These are phyloP conservation scores for Alternaria burnsii DNA, from an alignment of 2,329 filamentous ascomycete species.

Conservation along the genomic window DNA sequence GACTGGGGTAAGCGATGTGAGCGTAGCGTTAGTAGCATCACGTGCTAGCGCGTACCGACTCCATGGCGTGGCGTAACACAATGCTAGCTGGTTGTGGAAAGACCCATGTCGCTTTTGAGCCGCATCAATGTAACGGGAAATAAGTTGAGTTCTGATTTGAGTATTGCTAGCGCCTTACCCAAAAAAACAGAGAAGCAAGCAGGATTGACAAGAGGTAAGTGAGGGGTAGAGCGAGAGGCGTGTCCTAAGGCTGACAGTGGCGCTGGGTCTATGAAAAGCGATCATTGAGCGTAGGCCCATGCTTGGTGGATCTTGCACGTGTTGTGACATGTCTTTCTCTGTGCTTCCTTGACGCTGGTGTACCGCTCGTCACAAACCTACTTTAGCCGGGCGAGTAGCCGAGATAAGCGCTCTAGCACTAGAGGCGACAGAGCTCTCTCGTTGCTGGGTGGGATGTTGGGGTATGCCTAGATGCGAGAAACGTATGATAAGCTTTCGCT, in stretches of 20 bases:
- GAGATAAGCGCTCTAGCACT: not conserved
- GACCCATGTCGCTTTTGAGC: conserved; percentile 3
- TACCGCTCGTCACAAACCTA: not conserved
- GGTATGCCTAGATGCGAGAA: not conserved
- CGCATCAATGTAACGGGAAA: not conserved
- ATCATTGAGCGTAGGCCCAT: conserved; percentile 1
- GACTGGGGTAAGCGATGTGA: conserved; percentile 8
- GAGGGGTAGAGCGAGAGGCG: not conserved
- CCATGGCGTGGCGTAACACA: conserved; percentile 6
- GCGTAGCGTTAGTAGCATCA: conserved; percentile 6
- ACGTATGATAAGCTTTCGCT: not conserved
- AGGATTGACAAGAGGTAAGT: not conserved
- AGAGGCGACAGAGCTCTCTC: not conserved
- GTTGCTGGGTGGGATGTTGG: not conserved
- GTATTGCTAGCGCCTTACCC: not conserved
- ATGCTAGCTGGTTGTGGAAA: conserved; percentile 4
- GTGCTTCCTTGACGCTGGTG: conserved; percentile 3
- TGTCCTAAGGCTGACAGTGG: not conserved
- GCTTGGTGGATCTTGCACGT: conserved; percentile 6
- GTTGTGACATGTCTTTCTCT: conserved; percentile 7
- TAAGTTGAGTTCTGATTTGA: not conserved
- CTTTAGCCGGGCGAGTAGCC: conserved; percentile 5
- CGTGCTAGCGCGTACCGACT: conserved; percentile 11
- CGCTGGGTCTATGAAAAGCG: not conserved
- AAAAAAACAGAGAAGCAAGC: not conserved